Evolutionary conservation across 192 early-diverging fungal species (phyloP), one percentile per base, ranked within the genome.

Genomic region (Rhizophagus clarus): DNA sequence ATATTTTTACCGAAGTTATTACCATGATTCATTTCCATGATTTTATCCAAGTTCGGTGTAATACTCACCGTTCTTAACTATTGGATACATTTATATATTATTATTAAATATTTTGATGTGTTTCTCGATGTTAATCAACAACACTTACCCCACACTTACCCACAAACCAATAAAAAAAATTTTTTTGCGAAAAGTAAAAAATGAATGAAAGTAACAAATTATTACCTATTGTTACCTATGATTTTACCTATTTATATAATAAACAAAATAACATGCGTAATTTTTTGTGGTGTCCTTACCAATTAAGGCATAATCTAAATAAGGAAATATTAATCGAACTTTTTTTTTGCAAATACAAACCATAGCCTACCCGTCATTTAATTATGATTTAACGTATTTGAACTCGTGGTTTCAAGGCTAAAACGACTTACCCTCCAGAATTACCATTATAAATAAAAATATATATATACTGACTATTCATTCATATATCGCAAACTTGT

Each of bases 61-160:
- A 56, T 56, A 20, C 51, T 56, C 51, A 56, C 49, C 49, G 49
- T 51, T 51, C 47, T 51, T 51, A 20, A 17, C 5, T 17, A 56
- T 20, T 56, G 51, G 20, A 56, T 22, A 56, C 15, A 22, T 56
- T 56, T 22, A 22, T 22, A 22, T 22, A 56, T 22, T 56, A 56
- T 56, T 5, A 56, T 56, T 20, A 56, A 56, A 56, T 22, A 56
- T 56, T 56, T 17, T 22, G 51, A 56, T 56, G 51, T 56, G 17
- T 56, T 22, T 56, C 17, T 56, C 1, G 15, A 56, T 56, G 17
- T 56, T 56, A 17, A 56, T 66, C 29, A 15, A 15, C 24, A 26
- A 70, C 31, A 70, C 68, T 70, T 70, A 70, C 68, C 68, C 68
- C 31, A 70, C 64, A 67, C 68, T 70, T 70, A 70, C 68, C 68